phyloP scores from a whole-genome alignment of 192 early-diverging fungal species.

The Backusella tuberculispora region DNA sequence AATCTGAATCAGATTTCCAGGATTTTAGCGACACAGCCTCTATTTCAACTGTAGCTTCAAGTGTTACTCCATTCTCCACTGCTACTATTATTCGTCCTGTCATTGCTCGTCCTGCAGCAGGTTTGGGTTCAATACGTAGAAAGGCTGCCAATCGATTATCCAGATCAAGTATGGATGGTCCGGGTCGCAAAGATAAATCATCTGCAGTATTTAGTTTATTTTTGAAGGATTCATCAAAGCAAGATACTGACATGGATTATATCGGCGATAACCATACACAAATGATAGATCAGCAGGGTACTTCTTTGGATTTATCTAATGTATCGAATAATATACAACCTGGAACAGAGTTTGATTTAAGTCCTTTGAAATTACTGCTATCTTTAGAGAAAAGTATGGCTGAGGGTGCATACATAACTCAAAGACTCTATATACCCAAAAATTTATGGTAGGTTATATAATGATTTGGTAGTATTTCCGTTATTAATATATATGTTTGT shows the following conservation, averaged over 20 bases:
- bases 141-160: conserved; percentile 25
- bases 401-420: conserved; percentile 29
- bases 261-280: neutral
- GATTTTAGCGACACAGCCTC: neutral
- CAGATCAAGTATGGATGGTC: conserved; percentile 26
- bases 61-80: neutral
- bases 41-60: neutral
- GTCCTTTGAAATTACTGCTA: conserved; percentile 14
- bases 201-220: conserved; percentile 9
- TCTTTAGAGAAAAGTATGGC: conserved; percentile 31
- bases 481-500: no score
- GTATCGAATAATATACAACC: conserved; percentile 5
- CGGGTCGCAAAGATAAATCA: conserved; percentile 21
- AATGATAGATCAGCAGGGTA: neutral
- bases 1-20: neutral
- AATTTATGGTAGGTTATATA: conserved; percentile 28
- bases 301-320: neutral
- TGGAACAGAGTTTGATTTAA: neutral
- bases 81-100: conserved; percentile 3
- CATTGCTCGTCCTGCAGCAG: neutral
- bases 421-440: conserved; percentile 34
- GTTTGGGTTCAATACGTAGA: conserved; percentile 7
- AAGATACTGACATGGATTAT: neutral
- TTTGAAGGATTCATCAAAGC: conserved; percentile 3
- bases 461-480: no score